phyloP scores from a whole-genome alignment of 495 filamentous ascomycete genomes.

The Annulohypoxylon maeteangense region DNA sequence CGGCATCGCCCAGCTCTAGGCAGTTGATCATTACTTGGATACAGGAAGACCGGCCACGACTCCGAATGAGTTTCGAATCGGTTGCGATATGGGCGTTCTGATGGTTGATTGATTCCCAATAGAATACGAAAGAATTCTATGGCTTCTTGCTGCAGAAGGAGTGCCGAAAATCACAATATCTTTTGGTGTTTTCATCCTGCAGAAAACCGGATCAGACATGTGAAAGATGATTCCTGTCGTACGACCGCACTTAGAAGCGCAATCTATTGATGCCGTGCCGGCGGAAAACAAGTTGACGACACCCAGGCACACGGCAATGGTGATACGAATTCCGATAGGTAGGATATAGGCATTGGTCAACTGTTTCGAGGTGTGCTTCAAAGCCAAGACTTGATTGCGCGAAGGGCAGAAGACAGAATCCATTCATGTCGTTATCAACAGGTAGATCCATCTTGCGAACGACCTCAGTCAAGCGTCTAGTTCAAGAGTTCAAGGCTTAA shows the following conservation, averaged over 20 bases:
- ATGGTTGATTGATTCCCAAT: slow-evolving; percentile 4
- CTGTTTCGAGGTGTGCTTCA: slow-evolving; percentile 8
- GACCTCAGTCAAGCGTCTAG: slow-evolving; percentile 4
- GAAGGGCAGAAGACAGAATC: slow-evolving; percentile 20
- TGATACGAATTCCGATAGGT: slow-evolving; percentile 27
- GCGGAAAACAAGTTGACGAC: slow-evolving; percentile 26
- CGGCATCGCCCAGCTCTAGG: slow-evolving; percentile 14
- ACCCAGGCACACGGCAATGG: slow-evolving; percentile 27
- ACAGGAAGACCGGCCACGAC: slow-evolving; percentile 39
- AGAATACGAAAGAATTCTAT: background rate
- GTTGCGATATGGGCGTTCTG: slow-evolving; percentile 7
- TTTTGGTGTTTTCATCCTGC: slow-evolving; percentile 15
- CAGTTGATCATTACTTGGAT: slow-evolving; percentile 39
- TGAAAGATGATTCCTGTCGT: slow-evolving; percentile 37
- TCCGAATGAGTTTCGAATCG: slow-evolving; percentile 36
- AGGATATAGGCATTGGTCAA: slow-evolving; percentile 18
- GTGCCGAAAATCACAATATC: slow-evolving; percentile 13
- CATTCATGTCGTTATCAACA: slow-evolving; percentile 20
- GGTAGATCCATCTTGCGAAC: background rate
- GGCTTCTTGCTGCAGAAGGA: slow-evolving; percentile 1
- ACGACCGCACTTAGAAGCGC: slow-evolving; percentile 22
- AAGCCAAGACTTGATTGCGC: slow-evolving; percentile 18
- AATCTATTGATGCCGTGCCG: slow-evolving; percentile 28
- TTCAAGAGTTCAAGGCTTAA: background rate
- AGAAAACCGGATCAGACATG: slow-evolving; percentile 27